These are phyloP conservation scores for Hypoxylon fragiforme DNA, from an alignment of 495 filamentous ascomycete genomes.

Conservation along the genomic window DNA sequence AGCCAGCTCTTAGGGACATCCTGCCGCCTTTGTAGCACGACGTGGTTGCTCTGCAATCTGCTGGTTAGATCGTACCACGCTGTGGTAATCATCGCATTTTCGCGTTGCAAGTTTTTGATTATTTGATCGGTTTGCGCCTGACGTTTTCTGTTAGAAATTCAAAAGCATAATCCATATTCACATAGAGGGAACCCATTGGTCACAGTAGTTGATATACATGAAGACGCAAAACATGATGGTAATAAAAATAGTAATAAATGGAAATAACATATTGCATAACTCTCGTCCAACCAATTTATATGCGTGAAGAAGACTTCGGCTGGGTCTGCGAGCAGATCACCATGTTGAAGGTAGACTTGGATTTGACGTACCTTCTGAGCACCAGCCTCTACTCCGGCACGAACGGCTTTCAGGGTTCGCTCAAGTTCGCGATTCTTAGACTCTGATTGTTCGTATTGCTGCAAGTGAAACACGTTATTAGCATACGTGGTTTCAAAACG, in stretches of 20 bases:
- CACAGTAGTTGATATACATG: neutral
- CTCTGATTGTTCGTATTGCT: conserved; percentile 57
- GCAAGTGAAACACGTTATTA: conserved; percentile 15
- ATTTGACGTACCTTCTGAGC: conserved; percentile 52
- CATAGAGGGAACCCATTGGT: neutral
- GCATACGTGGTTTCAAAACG: conserved; percentile 1
- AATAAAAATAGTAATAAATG: neutral
- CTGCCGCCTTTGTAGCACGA: conserved; percentile 70
- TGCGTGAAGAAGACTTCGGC: neutral
- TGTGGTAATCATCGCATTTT: conserved; percentile 81
- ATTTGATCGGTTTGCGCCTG: conserved; percentile 62
- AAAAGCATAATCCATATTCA: neutral
- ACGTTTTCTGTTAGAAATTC: conserved; percentile 23
- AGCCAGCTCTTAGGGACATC: conserved; percentile 88
- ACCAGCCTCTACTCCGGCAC: conserved; percentile 47
- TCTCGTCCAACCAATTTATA: neutral
- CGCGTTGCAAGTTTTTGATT: conserved; percentile 74
- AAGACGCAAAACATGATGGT: neutral
- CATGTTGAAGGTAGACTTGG: conserved; percentile 5
- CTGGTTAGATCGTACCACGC: conserved; percentile 91
- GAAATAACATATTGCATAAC: conserved; percentile 1
- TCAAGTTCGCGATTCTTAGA: conserved; percentile 53
- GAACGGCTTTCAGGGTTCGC: conserved; percentile 49
- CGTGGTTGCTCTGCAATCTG: conserved; percentile 85
- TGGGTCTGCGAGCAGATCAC: neutral